phyloP scores from a whole-genome alignment of 176 grass and related monocot genomes.

The Carex kokanica region DNA sequence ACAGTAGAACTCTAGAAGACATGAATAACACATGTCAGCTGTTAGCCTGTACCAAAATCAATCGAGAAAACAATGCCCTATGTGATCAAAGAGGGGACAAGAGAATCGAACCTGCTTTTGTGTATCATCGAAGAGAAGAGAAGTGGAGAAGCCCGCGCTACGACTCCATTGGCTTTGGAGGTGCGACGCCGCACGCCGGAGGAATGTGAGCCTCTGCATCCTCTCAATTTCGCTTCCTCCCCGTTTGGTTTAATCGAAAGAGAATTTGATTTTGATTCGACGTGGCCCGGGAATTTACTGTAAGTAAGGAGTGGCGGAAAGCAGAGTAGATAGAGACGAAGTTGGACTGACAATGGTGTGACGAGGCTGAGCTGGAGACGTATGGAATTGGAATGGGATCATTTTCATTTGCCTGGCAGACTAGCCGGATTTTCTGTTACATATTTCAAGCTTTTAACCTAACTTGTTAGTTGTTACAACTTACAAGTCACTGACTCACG shows the following conservation, averaged over 20 bases:
- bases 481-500: neutral
- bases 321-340: slow-evolving; percentile 16
- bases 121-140: slow-evolving; percentile 94
- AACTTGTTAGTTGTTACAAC: no score
- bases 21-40: neutral
- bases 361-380: neutral
- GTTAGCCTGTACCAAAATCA: no score
- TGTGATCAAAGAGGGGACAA: neutral
- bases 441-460: neutral
- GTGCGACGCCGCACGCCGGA: slow-evolving; percentile 38
- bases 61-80: neutral
- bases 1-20: neutral
- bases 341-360: neutral
- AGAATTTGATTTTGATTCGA: neutral
- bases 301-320: neutral
- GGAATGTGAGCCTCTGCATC: slow-evolving; percentile 35
- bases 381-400: no score
- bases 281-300: neutral
- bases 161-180: slow-evolving; percentile 4
- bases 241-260: neutral
- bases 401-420: no score
- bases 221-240: slow-evolving; percentile 10
- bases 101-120: slow-evolving; percentile 62
- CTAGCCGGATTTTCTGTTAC: neutral
- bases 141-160: slow-evolving; percentile 46